phyloP scores from a whole-genome alignment of 2,329 filamentous ascomycete species.

The Aspergillus terreus region DNA sequence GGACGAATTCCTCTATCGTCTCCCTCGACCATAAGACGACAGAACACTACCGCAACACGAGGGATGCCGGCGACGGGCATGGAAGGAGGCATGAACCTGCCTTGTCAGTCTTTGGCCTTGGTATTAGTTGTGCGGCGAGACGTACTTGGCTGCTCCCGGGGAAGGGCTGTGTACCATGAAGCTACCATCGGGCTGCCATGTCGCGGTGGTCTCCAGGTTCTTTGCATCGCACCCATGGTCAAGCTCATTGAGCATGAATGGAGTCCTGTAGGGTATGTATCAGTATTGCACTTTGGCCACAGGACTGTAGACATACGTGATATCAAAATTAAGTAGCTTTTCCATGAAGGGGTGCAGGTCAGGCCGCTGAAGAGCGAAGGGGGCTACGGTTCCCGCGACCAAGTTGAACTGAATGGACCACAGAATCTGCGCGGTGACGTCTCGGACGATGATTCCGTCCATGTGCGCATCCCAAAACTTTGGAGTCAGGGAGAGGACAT shows the following conservation, averaged over 20 bases:
- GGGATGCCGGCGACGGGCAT: conserved; percentile 13
- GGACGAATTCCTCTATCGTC: conserved; percentile 18
- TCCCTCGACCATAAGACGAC: conserved; percentile 14
- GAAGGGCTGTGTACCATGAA: conserved; percentile 34
- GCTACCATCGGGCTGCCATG: conserved; percentile 28
- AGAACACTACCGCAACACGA: conserved; percentile 16
- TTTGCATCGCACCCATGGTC: conserved; percentile 39
- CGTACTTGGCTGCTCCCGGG: conserved; percentile 28
- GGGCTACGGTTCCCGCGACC: conserved; percentile 18
- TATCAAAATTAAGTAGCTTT: conserved; percentile 16
- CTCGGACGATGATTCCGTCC: conserved; percentile 2
- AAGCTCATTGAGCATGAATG: conserved; percentile 41
- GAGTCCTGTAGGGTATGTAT: neutral
- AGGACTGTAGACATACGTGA: conserved; percentile 14
- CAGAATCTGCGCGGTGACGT: conserved; percentile 8
- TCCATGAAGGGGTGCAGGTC: conserved; percentile 16
- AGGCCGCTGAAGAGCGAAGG: conserved; percentile 12
- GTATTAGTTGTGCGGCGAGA: too few relatives aligned
- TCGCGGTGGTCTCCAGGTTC: conserved; percentile 39
- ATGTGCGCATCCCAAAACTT: conserved; percentile 8
- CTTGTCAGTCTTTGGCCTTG: neutral
- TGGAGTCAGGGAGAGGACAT: conserved; percentile 6
- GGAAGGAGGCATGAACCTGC: conserved; percentile 21
- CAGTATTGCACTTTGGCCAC: too few relatives aligned
- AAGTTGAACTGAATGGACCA: conserved; percentile 21